Conservation (phyloP, 768 basidiomycete species). For the Xanthoconium stramineum region DNA sequence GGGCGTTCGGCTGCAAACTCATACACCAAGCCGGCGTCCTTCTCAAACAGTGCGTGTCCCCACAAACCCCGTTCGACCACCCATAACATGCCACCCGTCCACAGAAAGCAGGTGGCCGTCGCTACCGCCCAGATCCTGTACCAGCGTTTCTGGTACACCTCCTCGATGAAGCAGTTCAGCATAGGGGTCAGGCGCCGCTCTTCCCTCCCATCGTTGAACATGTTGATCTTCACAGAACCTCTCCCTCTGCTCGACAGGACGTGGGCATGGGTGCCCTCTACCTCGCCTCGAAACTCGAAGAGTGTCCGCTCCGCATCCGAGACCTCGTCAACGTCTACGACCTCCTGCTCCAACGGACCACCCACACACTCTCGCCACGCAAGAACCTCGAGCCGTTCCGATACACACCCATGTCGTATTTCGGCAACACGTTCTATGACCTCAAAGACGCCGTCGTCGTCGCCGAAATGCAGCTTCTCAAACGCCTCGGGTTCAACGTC, state of each 20-base stretch:
- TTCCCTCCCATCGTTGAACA: constrained; percentile 1
- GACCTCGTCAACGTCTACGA: constrained; percentile 95
- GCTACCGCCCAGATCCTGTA: constrained; percentile 96
- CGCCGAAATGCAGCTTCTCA: constrained; percentile 96
- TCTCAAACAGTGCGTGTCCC: constrained; percentile 70
- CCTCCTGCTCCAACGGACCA: constrained; percentile 73
- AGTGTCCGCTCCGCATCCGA: constrained; percentile 86
- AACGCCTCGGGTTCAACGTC: constrained; percentile 93
- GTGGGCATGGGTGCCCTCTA: constrained; percentile 86
- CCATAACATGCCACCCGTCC: constrained; percentile 3
- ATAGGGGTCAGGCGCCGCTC: constrained; percentile 64
- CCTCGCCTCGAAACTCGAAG: constrained; percentile 88
- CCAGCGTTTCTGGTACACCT: constrained; percentile 95
- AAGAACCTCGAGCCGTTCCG: constrained; percentile 42
- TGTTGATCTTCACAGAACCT: constrained; percentile 8
- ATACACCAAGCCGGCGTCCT: constrained; percentile 94
- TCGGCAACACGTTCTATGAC: constrained; percentile 86
- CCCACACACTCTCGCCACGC: constrained; percentile 42
- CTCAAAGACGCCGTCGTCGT: constrained; percentile 92
- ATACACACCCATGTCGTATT: constrained; percentile 87
- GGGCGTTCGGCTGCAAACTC: constrained; percentile 89
- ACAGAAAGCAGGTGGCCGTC: constrained; percentile 92
- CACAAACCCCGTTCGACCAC: background rate
- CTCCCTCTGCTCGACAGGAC: constrained; percentile 48
- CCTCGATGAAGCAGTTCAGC: constrained; percentile 92